These are phyloP conservation scores for Eucalyptus cloeziana DNA, from an alignment of 345 rosid genomes.

Conservation along the genomic window DNA sequence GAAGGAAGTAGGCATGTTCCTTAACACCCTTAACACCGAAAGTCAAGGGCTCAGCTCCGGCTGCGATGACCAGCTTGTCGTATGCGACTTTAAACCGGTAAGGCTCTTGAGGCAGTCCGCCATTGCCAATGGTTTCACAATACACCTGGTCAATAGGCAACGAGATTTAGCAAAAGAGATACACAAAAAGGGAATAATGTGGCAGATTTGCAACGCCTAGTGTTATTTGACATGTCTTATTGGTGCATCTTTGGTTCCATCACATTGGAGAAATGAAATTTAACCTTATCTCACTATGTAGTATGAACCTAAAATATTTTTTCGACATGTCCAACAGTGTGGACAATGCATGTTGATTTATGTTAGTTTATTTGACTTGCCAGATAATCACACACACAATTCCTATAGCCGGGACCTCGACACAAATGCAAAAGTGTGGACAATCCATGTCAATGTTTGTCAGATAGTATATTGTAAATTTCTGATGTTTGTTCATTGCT, in stretches of 20 bases:
- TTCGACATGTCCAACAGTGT: too few species aligned
- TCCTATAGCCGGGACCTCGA: not conserved
- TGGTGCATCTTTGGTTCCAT: not conserved
- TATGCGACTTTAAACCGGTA: conserved; percentile 77
- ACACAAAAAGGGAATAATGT: not conserved
- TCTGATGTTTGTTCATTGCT: not conserved
- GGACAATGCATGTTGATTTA: not conserved
- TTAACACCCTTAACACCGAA: conserved; percentile 82
- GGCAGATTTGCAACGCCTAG: not conserved
- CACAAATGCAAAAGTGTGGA: not conserved
- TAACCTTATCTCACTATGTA: not conserved
- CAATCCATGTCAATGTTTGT: not conserved
- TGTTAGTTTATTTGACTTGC: not conserved
- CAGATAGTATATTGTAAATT: fast-evolving
- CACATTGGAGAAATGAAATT: not conserved
- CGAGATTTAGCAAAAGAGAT: not conserved
- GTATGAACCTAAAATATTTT: not conserved
- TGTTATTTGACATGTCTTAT: not conserved
- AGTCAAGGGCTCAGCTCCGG: conserved; percentile 89
- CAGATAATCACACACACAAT: fast-evolving
- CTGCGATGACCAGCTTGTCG: conserved; percentile 81
- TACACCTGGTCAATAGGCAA: conserved; percentile 30
- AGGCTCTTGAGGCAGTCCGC: conserved; percentile 40
- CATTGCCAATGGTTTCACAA: conserved; percentile 60
- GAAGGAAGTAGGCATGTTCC: conserved; percentile 84